Base-by-base conservation (phyloP, 352 stramenopile genomes). In the Phytophthora hibernalis region DNA sequence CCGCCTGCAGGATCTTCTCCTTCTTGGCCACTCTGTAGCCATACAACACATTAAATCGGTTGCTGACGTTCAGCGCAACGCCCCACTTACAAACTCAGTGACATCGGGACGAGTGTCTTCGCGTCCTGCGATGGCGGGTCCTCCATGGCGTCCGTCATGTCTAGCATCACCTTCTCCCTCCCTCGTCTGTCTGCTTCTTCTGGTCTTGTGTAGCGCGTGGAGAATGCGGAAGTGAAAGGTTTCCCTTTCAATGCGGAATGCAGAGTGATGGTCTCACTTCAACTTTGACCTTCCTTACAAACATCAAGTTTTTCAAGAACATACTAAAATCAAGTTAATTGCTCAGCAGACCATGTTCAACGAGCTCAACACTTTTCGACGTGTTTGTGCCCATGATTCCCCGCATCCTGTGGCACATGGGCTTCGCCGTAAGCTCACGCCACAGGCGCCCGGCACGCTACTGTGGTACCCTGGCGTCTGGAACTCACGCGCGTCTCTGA, bases 371-470 rank as follows among this genome's bases (percentile, higher is more conserved):
- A 11, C n/a, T n/a, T 35, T 42, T 43, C 37, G 37, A 31, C 28
- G 28, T 31, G 28, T n/a, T n/a, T n/a, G n/a, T n/a, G n/a, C n/a
- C n/a, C 15, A 89, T 89, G 78, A 89, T 91, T 47, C 82, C 80
- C 16, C 80, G 82, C 59, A 87, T 85, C 26, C 58, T 91, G 56
- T 91, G 82, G 82, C 82, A 91, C 76, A 89, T 91, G 82, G 67
- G 15, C 58, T 91, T 33, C 71, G 76, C 38, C 82, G 80, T 53
- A 76, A 76, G 57, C 61, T 91, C 31, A 62, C 70, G 10, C 71
- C 74, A 22, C 76, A 79, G 20, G 5, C 44, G 13, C 82, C 82
- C 2, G 80, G 80, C 6, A 76, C 72, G 30, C 68, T 91, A 45
- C 72, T 91, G 30, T 68, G 77, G 51, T 86, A 83, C 53, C 80